Conservation (phyloP, 192 early-diverging fungal species). For the Globomyces pollinis-pini region DNA sequence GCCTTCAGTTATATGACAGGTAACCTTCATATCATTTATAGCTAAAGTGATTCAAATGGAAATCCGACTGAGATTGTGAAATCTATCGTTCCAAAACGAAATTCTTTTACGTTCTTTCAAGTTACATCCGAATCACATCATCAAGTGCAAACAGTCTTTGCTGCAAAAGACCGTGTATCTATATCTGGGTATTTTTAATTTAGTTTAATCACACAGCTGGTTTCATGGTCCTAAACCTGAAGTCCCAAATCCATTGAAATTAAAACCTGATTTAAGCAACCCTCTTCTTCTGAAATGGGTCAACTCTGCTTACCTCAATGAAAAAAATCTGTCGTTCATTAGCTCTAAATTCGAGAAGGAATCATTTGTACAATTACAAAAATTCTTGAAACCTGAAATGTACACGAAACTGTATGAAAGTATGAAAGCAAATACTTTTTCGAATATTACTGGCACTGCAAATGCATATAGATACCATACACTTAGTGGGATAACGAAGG, state of each 20-base stretch:
- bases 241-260: not conserved
- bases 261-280: not conserved
- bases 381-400: not conserved
- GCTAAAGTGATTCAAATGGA: not conserved
- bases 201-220: not conserved
- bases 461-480: not conserved
- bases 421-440: not conserved
- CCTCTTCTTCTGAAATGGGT: not conserved
- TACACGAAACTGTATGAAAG: not conserved
- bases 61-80: not conserved
- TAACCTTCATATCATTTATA: no score
- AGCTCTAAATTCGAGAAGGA: not conserved
- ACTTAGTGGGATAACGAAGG: no score
- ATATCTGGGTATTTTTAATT: not conserved
- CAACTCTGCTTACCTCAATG: conserved; percentile 1
- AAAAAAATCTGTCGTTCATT: not conserved
- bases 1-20: conserved; percentile 54
- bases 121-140: not conserved
- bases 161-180: not conserved
- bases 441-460: not conserved
- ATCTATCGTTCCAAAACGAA: not conserved
- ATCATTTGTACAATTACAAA: not conserved
- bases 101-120: conserved; percentile 5
- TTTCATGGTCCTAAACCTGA: conserved; percentile 1
- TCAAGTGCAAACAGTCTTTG: not conserved